Evolutionary conservation across 2,329 filamentous ascomycete genomes (phyloP), one percentile per base, ranked within the genome.

Genomic region (Alternaria ethzedia): DNA sequence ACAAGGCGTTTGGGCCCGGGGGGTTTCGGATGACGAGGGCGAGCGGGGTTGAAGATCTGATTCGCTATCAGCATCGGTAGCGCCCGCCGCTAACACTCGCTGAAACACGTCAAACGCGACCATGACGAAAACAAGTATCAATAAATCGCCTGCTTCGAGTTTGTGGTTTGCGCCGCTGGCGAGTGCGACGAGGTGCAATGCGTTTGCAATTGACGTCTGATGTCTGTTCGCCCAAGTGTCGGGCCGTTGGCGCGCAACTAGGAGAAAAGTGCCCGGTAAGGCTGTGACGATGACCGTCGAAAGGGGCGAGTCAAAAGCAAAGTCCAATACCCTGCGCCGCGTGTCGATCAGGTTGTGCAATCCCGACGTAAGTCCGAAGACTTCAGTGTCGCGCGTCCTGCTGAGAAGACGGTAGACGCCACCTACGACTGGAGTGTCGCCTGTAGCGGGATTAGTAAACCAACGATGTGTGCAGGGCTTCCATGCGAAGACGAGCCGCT

Each of bases 81-180:
- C 63, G 69, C 66, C 66, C 52, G 43, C 32, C 51, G 57, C 58
- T 47, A 69, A 17, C 17, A 60, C 61, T 43, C 64, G 64, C 64
- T 74, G 72, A 64, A 75, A 73, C 63, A 70, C 69, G 63, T 78
- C 75, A 58, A 77, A 77, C 60, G 68, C 71, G 46, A 72, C 71
- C 74, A 78, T 76, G 67, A 77, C 73, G 63, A 77, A 67, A 41
- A 70, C 66, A 44, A 69, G 64, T 21, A 73, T 67, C 26, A 76
- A 45, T 55, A 74, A 59, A 62, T 77, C 70, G 50, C 67, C 61
- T 28, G 67, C 58, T 13, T 66, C 67, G 36, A 69, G 25, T 44
- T 47, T 58, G 46, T 73, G 70, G 51, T 69, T 66, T 30, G 66
- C 70, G 59, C 74, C 66, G 54, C 69, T 72, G 25, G 66, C 65